Conservation (phyloP, 23 red algal genomes). For the Gracilariopsis chorda region DNA sequence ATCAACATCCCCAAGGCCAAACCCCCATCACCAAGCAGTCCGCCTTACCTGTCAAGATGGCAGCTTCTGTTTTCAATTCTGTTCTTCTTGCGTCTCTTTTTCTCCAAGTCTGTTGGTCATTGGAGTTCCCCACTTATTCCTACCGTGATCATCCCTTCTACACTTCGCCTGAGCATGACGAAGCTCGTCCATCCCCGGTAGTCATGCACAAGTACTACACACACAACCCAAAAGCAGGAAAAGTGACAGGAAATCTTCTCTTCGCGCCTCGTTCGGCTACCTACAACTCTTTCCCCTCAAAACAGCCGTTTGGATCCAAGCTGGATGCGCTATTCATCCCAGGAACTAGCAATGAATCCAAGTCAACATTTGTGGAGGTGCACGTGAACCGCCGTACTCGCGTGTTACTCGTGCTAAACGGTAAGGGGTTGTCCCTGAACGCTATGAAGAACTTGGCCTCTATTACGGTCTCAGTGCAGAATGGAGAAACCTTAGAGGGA, state of each 20-base stretch:
- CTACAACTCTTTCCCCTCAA: not conserved
- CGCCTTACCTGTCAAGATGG: too few relatives aligned
- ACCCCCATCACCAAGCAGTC: too few relatives aligned
- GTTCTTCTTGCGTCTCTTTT: too few relatives aligned
- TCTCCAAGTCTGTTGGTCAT: too few relatives aligned
- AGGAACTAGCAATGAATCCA: not conserved
- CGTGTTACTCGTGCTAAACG: not conserved
- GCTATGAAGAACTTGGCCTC: not conserved
- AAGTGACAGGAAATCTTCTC: too few relatives aligned
- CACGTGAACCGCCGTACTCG: not conserved
- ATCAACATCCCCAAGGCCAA: too few relatives aligned
- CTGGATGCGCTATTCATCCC: not conserved
- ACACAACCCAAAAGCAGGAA: not conserved
- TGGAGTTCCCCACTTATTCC: not conserved
- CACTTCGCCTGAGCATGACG: not conserved
- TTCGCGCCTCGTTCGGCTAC: not conserved
- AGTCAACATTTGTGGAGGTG: not conserved
- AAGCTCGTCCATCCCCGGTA: not conserved
- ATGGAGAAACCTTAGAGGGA: not conserved
- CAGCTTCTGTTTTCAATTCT: too few relatives aligned
- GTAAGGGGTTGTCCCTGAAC: not conserved
- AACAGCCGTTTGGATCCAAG: not conserved
- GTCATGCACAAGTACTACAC: slow-evolving; percentile 10
- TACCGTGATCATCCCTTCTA: not conserved
- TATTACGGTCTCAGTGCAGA: not conserved